Percentiles rank a stretch among this genome's conserved stretches.
Conservation (phyloP, 1,284 basidiomycete species). For the Cutaneotrichosporon sp. region DNA sequence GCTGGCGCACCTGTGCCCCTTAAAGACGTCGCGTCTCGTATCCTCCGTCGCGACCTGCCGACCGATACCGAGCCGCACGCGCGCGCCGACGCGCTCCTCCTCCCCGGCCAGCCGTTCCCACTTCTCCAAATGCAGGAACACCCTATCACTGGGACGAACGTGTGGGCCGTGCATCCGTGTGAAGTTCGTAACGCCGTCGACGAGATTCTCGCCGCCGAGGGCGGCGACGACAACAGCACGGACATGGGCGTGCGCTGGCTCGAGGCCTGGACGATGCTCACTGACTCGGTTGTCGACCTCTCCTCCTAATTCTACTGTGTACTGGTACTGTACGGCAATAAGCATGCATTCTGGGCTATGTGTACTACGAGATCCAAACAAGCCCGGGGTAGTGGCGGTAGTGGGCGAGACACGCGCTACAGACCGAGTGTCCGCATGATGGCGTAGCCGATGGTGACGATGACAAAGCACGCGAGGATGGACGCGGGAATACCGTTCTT, state of each 20-base stretch:
- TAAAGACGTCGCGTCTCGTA: constrained; percentile 3
- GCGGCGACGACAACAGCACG: constrained; percentile 3
- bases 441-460: constrained; percentile 72
- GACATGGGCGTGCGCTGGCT: constrained; percentile 25
- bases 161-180: constrained; percentile 35
- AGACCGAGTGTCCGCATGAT: constrained; percentile 49
- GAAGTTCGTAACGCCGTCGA: constrained; percentile 25
- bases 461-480: constrained; percentile 74
- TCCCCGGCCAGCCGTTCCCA: constrained; percentile 25
- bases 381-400: not conserved
- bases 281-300: constrained; percentile 26
- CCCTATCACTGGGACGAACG: constrained; percentile 25
- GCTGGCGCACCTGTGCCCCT: constrained; percentile 26
- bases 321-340: not conserved
- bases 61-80: not conserved
- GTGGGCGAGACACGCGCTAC: no score
- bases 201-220: constrained; percentile 17
- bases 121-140: constrained; percentile 32
- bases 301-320: not conserved
- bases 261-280: constrained; percentile 39
- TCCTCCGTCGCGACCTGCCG: constrained; percentile 5
- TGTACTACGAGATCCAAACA: not conserved
- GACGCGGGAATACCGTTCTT: constrained; percentile 90
- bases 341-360: not conserved
- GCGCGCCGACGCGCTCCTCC: constrained; percentile 17